Conservation (phyloP, 2,329 filamentous ascomycete species). For the Colletotrichum ledebouriae region DNA sequence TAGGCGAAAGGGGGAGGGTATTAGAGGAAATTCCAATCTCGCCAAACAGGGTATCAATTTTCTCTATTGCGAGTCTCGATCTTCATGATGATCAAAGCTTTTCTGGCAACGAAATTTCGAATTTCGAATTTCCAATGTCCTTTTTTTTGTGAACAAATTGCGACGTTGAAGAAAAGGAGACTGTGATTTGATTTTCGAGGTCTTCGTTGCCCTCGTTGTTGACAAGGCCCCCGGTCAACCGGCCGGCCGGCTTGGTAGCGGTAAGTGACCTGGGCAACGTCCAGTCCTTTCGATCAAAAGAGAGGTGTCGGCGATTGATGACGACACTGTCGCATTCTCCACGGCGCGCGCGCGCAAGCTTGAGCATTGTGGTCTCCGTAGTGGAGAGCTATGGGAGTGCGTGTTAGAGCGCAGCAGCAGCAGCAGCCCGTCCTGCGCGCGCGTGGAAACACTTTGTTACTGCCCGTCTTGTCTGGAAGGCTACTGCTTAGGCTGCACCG, state of each 20-base stretch:
- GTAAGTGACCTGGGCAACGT: not conserved
- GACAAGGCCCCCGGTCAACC: conserved; percentile 19
- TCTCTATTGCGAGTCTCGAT: conserved; percentile 9
- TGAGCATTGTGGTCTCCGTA: not conserved
- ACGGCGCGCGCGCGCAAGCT: not conserved
- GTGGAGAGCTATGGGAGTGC: conserved; percentile 29
- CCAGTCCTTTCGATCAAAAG: not conserved
- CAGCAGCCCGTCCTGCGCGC: conserved; percentile 1
- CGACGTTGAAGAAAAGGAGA: conserved; percentile 12
- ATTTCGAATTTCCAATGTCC: not conserved
- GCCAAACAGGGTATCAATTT: conserved; percentile 19
- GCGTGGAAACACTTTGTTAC: conserved; percentile 19
- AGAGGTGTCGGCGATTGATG: conserved; percentile 28
- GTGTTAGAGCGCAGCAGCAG: not conserved
- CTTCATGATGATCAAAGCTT: conserved; percentile 10
- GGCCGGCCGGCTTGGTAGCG: conserved; percentile 11
- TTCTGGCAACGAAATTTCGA: conserved; percentile 1
- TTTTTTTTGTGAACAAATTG: not conserved
- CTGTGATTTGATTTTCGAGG: conserved; percentile 4
- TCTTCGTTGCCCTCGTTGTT: conserved; percentile 21
- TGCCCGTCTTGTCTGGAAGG: conserved; percentile 13
- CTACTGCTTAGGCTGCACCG: conserved; percentile 2
- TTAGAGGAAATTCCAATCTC: conserved; percentile 17
- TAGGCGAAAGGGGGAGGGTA: not conserved
- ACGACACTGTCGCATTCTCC: conserved; percentile 27